Evolutionary conservation across 2,329 filamentous ascomycete species (phyloP).

Genomic region (Curvularia lunata): DNA sequence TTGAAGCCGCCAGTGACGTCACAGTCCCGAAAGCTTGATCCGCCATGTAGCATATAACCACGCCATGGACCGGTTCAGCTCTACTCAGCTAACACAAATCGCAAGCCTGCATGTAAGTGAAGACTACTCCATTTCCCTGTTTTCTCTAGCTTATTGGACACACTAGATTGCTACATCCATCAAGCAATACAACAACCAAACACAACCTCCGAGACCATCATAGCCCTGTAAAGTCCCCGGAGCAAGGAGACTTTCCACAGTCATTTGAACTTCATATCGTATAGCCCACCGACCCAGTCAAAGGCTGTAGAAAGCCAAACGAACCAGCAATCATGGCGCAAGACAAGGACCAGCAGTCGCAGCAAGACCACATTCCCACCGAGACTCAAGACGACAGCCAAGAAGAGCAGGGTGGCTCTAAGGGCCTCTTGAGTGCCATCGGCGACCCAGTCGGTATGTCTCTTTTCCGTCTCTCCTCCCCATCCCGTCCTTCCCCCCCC

Average conservation of each 20-base stretch:
- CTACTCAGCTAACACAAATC: constrained; percentile 9
- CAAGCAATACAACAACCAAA: not conserved
- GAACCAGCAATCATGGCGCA: constrained; percentile 17
- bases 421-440: constrained; percentile 38
- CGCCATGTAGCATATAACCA: constrained; percentile 5
- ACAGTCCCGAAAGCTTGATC: constrained; percentile 15
- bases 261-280: not conserved
- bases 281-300: not conserved
- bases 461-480: not conserved
- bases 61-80: not conserved
- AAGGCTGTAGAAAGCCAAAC: not conserved
- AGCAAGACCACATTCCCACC: constrained; percentile 40
- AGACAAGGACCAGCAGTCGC: constrained; percentile 17
- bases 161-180: not conserved
- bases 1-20: constrained; percentile 12
- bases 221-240: too few relatives aligned
- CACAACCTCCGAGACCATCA: not conserved
- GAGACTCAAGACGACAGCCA: constrained; percentile 19
- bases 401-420: constrained; percentile 30
- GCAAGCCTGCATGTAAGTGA: not conserved
- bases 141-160: not conserved
- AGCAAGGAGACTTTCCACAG: not conserved
- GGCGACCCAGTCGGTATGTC: constrained; percentile 43
- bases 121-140: not conserved
- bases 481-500: not conserved